Evolutionary conservation across 2,329 filamentous ascomycete species (phyloP).

Genomic region (Lomentospora prolificans): DNA sequence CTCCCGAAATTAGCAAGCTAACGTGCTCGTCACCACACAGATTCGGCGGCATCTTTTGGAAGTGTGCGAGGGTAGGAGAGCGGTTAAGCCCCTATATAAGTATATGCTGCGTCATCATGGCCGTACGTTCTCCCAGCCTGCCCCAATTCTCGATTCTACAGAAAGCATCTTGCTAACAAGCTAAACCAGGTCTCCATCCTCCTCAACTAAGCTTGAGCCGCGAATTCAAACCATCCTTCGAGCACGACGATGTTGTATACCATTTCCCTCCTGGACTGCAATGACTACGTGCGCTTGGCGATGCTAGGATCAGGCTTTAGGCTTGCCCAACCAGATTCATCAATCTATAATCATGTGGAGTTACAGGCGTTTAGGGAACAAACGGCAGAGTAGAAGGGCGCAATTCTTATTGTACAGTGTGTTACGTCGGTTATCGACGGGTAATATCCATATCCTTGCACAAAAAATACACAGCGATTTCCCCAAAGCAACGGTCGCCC

Average conservation of each 20-base stretch:
- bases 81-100: constrained; percentile 90
- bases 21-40: constrained; percentile 27
- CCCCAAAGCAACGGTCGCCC: background rate
- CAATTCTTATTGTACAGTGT: background rate
- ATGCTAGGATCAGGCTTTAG: background rate
- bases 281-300: background rate
- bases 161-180: background rate
- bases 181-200: constrained; percentile 23
- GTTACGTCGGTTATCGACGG: background rate
- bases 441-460: background rate
- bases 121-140: constrained; percentile 44
- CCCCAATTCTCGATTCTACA: background rate
- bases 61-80: constrained; percentile 86
- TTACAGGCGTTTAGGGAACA: constrained; percentile 1
- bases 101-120: constrained; percentile 88
- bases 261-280: background rate
- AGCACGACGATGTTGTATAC: background rate
- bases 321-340: background rate
- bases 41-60: constrained; percentile 86
- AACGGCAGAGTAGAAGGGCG: background rate
- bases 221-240: background rate
- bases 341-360: background rate
- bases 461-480: background rate
- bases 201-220: constrained; percentile 21
- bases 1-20: background rate